A percentile compares a stretch with the other conserved stretches of the same genome.
These are phyloP conservation scores for Aspergillus ellipticus DNA, from an alignment of 495 filamentous ascomycete species.

Conservation along the genomic window DNA sequence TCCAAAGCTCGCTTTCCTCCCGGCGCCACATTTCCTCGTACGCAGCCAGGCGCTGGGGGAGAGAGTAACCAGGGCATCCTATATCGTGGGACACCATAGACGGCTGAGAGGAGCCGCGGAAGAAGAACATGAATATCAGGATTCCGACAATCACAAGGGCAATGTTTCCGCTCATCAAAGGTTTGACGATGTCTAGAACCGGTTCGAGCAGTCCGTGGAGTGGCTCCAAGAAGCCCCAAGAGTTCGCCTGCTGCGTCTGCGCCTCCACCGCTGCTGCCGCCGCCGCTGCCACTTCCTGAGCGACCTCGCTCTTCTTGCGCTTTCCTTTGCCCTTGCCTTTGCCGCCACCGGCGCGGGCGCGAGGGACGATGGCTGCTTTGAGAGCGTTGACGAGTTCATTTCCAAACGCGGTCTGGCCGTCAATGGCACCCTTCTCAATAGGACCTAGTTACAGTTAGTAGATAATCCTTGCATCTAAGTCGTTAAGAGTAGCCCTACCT, in stretches of 20 bases:
- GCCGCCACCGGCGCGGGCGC: constrained; percentile 42
- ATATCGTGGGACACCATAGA: constrained; percentile 34
- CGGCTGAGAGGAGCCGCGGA: constrained; percentile 49
- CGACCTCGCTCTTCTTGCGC: constrained; percentile 53
- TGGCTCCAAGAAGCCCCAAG: constrained; percentile 82
- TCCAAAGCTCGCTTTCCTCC: constrained; percentile 91
- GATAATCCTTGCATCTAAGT: background rate
- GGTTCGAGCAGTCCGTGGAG: constrained; percentile 66
- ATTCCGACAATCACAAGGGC: constrained; percentile 45
- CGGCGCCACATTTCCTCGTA: constrained; percentile 92
- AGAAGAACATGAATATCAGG: constrained; percentile 57
- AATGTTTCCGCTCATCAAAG: constrained; percentile 68
- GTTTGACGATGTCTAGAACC: constrained; percentile 63
- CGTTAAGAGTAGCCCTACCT: constrained; percentile 51
- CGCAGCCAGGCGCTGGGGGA: constrained; percentile 68
- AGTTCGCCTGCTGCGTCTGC: constrained; percentile 36
- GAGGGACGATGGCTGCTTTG: constrained; percentile 66
- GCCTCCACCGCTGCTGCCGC: constrained; percentile 43
- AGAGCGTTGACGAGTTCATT: constrained; percentile 71
- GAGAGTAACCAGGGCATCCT: constrained; percentile 29
- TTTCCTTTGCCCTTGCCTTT: constrained; percentile 48
- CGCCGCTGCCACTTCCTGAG: constrained; percentile 29
- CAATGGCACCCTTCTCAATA: constrained; percentile 92
- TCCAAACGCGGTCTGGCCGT: constrained; percentile 79
- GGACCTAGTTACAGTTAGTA: constrained; percentile 56